A percentile compares a stretch with the other conserved stretches of the same genome.
phyloP scores from a whole-genome alignment of 139 green algal species.

The Tetradesmus lagerheimii region DNA sequence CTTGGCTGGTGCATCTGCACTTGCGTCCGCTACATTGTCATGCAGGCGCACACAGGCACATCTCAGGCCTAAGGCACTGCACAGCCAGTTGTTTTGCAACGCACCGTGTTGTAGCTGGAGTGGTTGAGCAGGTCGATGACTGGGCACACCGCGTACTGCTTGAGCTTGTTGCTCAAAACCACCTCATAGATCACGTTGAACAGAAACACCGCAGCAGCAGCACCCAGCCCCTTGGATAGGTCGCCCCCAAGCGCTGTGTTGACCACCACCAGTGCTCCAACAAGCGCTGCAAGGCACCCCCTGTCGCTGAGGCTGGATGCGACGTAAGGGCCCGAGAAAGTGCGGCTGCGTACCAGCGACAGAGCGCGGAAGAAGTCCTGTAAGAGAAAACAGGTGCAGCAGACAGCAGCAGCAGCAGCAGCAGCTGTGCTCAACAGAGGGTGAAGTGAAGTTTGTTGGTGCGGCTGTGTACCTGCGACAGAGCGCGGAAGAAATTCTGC shows the following conservation, averaged over 20 bases:
- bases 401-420: background rate
- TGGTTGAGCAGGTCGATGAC: slow-evolving; percentile 77
- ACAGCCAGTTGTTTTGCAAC: too few species aligned
- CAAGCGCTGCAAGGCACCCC: slow-evolving; percentile 47
- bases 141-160: slow-evolving; percentile 76
- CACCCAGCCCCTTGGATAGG: slow-evolving; percentile 53
- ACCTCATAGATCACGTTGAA: slow-evolving; percentile 80
- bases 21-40: too few species aligned
- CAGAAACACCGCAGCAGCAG: slow-evolving; percentile 63
- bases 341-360: slow-evolving; percentile 81
- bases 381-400: background rate
- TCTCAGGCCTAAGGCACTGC: too few species aligned
- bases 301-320: slow-evolving; percentile 63
- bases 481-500: slow-evolving; percentile 75
- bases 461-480: slow-evolving; percentile 81
- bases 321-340: slow-evolving; percentile 88
- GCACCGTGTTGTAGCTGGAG: slow-evolving; percentile 50
- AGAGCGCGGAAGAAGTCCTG: slow-evolving; percentile 79
- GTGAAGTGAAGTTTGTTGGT: slow-evolving; percentile 48
- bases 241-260: slow-evolving; percentile 57
- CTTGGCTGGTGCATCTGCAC: too few species aligned
- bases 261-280: slow-evolving; percentile 51
- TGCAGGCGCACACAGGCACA: too few species aligned
- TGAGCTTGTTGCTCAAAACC: slow-evolving; percentile 55
- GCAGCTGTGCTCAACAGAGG: too few species aligned